phyloP scores from a whole-genome alignment of 1,284 basidiomycete genomes.

The Cutaneotrichosporon curvatum region DNA sequence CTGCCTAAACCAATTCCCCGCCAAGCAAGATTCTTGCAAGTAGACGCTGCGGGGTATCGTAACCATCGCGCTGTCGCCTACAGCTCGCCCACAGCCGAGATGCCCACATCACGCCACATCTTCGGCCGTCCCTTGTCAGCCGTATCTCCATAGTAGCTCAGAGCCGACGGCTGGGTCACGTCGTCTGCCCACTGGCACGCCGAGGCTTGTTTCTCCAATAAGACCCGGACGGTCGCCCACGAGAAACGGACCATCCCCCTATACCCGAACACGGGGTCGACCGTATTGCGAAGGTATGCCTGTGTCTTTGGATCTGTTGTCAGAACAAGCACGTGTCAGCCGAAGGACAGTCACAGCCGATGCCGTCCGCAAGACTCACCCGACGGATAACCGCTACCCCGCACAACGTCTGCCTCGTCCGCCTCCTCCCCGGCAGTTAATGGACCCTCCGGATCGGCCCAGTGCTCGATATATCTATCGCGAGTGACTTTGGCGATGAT shows the following conservation, averaged over 20 bases:
- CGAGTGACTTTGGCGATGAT: constrained; percentile 92
- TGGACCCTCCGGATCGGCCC: constrained; percentile 53
- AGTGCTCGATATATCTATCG: constrained; percentile 80
- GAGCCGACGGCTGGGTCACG: constrained; percentile 59
- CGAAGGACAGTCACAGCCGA: background rate
- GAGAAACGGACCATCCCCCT: constrained; percentile 87
- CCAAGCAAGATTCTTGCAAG: no score
- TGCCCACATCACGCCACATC: constrained; percentile 62
- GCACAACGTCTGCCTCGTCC: constrained; percentile 6
- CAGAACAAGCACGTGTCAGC: background rate
- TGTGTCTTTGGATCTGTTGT: constrained; percentile 80
- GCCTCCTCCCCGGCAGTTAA: background rate
- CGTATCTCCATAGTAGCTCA: constrained; percentile 63
- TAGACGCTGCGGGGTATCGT: no score
- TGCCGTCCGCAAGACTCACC: constrained; percentile 49
- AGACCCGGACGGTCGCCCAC: constrained; percentile 86
- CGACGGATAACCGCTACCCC: constrained; percentile 82
- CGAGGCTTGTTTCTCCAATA: constrained; percentile 73
- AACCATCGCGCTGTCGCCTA: constrained; percentile 12
- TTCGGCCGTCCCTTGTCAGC: constrained; percentile 63
- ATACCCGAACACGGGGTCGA: constrained; percentile 89
- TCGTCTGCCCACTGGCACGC: constrained; percentile 78
- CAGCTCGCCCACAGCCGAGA: constrained; percentile 57
- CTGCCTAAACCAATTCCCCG: no score
- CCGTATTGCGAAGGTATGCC: constrained; percentile 66